Percentiles rank a stretch among this genome's conserved stretches.
phyloP scores from a whole-genome alignment of 805 yeast species.

The Candida sakaeoensis region DNA sequence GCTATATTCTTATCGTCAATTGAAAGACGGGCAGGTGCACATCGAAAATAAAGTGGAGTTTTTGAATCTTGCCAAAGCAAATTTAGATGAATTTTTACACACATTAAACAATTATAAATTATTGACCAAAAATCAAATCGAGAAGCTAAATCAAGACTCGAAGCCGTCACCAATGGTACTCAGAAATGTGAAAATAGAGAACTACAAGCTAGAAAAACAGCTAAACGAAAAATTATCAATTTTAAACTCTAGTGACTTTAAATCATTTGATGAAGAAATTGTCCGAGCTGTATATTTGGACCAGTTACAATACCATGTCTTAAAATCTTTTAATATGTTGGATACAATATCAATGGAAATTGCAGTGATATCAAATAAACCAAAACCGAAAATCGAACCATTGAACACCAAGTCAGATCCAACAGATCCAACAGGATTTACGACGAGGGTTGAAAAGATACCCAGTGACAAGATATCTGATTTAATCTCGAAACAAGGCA shows the following conservation, averaged over 20 bases:
- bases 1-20: slow-evolving; percentile 16
- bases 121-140: slow-evolving; percentile 12
- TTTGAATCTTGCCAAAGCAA: slow-evolving; percentile 31
- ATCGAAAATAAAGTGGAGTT: slow-evolving; percentile 24
- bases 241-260: slow-evolving; percentile 23
- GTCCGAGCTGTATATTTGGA: slow-evolving; percentile 54
- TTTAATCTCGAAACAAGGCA: slow-evolving; percentile 66
- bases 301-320: slow-evolving; percentile 49
- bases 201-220: slow-evolving; percentile 57
- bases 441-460: slow-evolving; percentile 56
- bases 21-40: slow-evolving; percentile 19
- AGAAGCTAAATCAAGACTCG: slow-evolving; percentile 3
- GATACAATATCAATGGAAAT: slow-evolving; percentile 64
- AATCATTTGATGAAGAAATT: slow-evolving; percentile 57
- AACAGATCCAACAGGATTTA: slow-evolving; percentile 42
- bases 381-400: slow-evolving; percentile 7
- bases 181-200: slow-evolving; percentile 71
- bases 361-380: slow-evolving; percentile 53
- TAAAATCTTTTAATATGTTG: slow-evolving; percentile 52
- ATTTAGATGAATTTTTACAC: slow-evolving; percentile 45
- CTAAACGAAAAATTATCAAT: slow-evolving; percentile 42
- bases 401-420: slow-evolving; percentile 6
- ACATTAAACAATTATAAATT: slow-evolving; percentile 40
- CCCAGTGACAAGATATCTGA: slow-evolving; percentile 34
- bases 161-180: slow-evolving; percentile 32